Evolutionary conservation across 2,329 filamentous ascomycete genomes (phyloP), one percentile per base, ranked within the genome.

Genomic region (Scedosporium aurantiacum): DNA sequence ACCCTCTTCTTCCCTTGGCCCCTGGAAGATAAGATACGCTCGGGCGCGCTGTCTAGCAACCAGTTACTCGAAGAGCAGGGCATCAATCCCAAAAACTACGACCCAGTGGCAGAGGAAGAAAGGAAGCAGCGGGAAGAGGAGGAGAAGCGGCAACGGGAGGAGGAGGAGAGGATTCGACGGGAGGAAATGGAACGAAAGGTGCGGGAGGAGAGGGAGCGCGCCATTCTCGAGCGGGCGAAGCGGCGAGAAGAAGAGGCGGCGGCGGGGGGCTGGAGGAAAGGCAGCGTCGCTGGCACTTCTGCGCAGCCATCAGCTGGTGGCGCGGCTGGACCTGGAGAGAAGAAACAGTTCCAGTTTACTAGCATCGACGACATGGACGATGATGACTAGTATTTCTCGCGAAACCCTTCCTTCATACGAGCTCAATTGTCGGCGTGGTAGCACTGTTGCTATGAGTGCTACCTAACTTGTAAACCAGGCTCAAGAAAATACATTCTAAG

Each of bases 1-100:
- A 76, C 80, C 43, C 69, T 77, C n/a, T 95, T 91, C 75, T 80
- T 85, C 56, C 90, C 90, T 0, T 95, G 90, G 90, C 90, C 90
- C 0, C 78, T 77, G 28, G 85, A 90, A 64, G 83, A 87, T 37
- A 81, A 84, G 63, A 89, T 94, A 64, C 81, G 84, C 37, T 75
- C 77, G 16, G 89, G 90, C 41, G 85, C 85, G 1, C 76, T 95
- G 50, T 86, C 85, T 0, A 76, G 78, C 7, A 81, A 84, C 54
- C 85, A 91, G 67, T 74, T 78, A 25, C 78, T 90, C 64, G 66
- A 81, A 4, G 85, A 88, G 67, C 74, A 78, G 60, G 86, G 85
- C 6, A 79, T 83, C 65, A 83, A 89, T 69, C 84, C 84, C 7
- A 79, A 75, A 60, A 79, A 77, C 41, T 83, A 82, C 68, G 83